phyloP scores from a whole-genome alignment of 139 green algal genomes.

The Closterium sp. region DNA sequence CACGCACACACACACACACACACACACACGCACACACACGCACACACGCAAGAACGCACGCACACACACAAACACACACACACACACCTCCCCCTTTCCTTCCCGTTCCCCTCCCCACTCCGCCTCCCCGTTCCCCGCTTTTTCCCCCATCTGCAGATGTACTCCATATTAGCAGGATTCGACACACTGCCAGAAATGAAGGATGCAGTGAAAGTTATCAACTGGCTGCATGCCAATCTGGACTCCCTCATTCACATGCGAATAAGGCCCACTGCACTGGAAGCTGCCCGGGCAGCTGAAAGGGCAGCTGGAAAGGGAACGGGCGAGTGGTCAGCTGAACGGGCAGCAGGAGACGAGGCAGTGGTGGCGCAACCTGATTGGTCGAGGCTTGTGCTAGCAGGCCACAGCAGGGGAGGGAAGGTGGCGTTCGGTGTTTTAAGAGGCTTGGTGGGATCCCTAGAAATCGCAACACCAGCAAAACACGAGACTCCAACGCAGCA shows the following conservation, averaged over 20 bases:
- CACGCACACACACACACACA: too few species aligned
- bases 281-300: background rate
- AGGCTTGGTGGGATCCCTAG: background rate
- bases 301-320: background rate
- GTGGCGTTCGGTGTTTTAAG: conserved; percentile 29
- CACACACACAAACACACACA: too few species aligned
- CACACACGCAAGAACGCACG: too few species aligned
- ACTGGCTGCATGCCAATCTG: conserved; percentile 28
- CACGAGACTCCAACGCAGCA: background rate
- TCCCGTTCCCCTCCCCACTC: background rate
- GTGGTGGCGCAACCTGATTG: conserved; percentile 19
- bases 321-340: too few species aligned
- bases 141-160: conserved; percentile 29
- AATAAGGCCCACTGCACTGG: background rate
- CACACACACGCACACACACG: too few species aligned
- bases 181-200: conserved; percentile 23
- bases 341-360: background rate
- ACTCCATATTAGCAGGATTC: background rate
- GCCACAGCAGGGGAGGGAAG: conserved; percentile 49
- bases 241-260: background rate
- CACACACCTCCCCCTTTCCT: background rate
- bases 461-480: too few species aligned
- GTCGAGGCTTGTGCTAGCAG: conserved; percentile 32
- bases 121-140: background rate
- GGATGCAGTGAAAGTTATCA: conserved; percentile 22